phyloP scores from a whole-genome alignment of 2,329 filamentous ascomycete species.

The Neofusicoccum sp. region DNA sequence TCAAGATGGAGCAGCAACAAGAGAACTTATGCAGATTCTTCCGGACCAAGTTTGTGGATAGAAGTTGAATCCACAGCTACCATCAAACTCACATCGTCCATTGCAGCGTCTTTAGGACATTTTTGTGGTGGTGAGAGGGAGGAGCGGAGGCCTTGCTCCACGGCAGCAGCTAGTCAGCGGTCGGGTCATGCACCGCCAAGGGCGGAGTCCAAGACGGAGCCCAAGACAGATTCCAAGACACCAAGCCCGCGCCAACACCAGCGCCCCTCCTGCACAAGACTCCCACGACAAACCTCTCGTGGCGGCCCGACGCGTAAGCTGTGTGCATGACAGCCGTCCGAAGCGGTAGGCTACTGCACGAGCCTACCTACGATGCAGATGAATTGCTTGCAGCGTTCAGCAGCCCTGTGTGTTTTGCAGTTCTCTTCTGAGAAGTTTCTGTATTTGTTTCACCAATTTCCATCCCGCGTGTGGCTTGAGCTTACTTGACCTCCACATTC shows the following conservation, averaged over 20 bases:
- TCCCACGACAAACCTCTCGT: not conserved
- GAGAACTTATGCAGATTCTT: too few species aligned
- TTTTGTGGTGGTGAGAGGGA: not conserved
- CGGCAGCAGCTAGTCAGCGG: not conserved
- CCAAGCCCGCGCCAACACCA: constrained; percentile 5
- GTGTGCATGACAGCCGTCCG: too few species aligned
- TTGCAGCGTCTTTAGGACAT: not conserved
- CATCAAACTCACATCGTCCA: not conserved
- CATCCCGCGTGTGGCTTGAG: constrained; percentile 1
- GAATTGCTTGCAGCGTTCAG: not conserved
- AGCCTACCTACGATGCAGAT: too few species aligned
- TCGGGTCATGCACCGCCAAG: constrained; percentile 8
- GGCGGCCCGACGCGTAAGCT: too few species aligned
- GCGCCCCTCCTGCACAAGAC: not conserved
- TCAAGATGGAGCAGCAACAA: too few species aligned
- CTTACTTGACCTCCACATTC: not conserved
- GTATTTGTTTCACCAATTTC: not conserved
- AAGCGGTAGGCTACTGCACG: too few species aligned
- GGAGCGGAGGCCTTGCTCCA: not conserved
- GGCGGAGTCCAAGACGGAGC: constrained; percentile 17
- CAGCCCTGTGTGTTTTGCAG: not conserved
- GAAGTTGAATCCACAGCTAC: too few species aligned
- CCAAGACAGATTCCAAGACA: constrained; percentile 6
- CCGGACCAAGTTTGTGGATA: too few species aligned
- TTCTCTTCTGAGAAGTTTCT: not conserved